Evolutionary conservation across 441 rosid species (phyloP), one percentile per base, ranked within the genome.

Genomic region (Arabidopsis lyrata): DNA sequence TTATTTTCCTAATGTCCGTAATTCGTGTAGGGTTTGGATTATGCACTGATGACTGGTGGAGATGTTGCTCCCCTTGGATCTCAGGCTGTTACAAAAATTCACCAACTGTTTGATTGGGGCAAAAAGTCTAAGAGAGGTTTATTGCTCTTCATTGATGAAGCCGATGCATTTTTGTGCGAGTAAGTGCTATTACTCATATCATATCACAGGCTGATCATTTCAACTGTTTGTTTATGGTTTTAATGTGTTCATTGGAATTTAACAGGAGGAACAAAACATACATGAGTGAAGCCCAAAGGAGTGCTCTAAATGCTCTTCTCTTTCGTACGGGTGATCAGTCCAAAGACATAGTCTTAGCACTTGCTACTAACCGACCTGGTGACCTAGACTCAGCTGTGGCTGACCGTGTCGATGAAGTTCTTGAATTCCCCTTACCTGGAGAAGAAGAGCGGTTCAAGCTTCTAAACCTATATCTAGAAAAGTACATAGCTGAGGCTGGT

Each of bases 81-180:
- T 49, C 97, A 95, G 81, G 99, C 99, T 60, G 99, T 93, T 83
- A 95, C 99, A 4, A 95, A 95, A 84, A 95, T 95, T 76, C 98
- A 95, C 77, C 92, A 92, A 78, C 80, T 93, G 70, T 95, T 95
- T 67, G 98, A 95, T 76, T 95, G 99, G 99, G 85, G 91, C 36
- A 93, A 92, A 84, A 95, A 95, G 74, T 91, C 99, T 42, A 83
- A 77, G 52, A 86, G 90, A 77, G 98, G 98, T 50, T 80, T 93
- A 73, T 71, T 95, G 83, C 85, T 93, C 60, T 93, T 91, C 80
- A 91, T 93, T 53, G 98, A 93, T 63, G 96, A 93, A 86, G 97
- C 98, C 24, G 97, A 93, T 87, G 98, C 98, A 53, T 93, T 91
- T 84, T 83, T 90, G 68, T 92, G 98, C 92, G 93, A 95, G 99